phyloP scores from a whole-genome alignment of 2,329 filamentous ascomycete species.

The Alternaria sp. region DNA sequence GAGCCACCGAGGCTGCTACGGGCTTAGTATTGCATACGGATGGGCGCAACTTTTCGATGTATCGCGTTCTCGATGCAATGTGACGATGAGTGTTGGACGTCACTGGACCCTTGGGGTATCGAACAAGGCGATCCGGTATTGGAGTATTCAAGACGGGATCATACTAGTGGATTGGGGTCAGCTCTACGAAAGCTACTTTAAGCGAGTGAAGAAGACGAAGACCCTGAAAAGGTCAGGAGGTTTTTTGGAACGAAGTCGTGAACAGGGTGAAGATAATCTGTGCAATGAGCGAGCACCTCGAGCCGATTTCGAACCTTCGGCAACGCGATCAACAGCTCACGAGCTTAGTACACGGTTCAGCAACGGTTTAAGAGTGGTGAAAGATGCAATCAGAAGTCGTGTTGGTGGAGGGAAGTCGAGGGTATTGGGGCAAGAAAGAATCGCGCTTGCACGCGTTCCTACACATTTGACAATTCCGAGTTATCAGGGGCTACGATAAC shows the following conservation, averaged over 20 bases:
- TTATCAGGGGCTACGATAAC: conserved; percentile 3
- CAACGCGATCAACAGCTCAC: conserved; percentile 3
- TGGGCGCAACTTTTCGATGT: conserved; percentile 9
- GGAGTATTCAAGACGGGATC: conserved; percentile 13
- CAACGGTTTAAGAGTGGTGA: background rate
- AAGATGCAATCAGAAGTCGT: conserved; percentile 1
- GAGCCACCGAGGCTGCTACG: background rate
- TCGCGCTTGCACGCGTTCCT: conserved; percentile 5
- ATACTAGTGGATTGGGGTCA: conserved; percentile 21
- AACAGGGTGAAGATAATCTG: conserved; percentile 4
- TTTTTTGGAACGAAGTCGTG: conserved; percentile 4
- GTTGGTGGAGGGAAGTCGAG: background rate
- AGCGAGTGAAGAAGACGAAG: conserved; percentile 7
- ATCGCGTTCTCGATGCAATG: conserved; percentile 7
- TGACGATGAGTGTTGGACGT: conserved; percentile 14
- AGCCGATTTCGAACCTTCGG: background rate
- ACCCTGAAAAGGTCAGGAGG: conserved; percentile 1
- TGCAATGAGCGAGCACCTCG: background rate
- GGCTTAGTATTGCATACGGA: background rate
- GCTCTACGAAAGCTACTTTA: conserved; percentile 18
- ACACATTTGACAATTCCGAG: conserved; percentile 1
- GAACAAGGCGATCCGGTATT: conserved; percentile 11
- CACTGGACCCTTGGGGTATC: conserved; percentile 20
- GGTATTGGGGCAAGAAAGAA: background rate
- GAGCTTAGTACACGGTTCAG: conserved; percentile 4